These are phyloP conservation scores for Corylus heterophylla DNA, from an alignment of 306 rosid species.

Conservation along the genomic window DNA sequence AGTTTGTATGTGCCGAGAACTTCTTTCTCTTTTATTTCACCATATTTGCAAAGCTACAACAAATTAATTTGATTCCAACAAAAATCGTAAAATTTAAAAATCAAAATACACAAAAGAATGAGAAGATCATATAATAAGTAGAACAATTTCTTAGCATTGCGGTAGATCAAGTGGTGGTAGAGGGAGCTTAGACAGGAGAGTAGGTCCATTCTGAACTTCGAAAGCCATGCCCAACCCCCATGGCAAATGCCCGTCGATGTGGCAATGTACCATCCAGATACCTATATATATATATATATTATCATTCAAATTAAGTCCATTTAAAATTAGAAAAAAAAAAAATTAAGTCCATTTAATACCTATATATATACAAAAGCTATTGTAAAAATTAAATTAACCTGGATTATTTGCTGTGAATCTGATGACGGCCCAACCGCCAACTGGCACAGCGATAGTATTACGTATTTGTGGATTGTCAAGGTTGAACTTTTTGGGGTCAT, in stretches of 20 bases:
- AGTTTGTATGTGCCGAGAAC: too few species aligned
- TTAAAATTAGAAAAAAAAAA: too few species aligned
- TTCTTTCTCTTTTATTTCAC: too few species aligned
- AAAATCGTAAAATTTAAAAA: too few species aligned
- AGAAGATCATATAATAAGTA: too few species aligned
- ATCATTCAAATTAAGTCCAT: too few species aligned
- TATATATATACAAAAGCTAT: neutral
- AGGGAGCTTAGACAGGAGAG: slow-evolving; percentile 35
- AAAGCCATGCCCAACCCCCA: slow-evolving; percentile 66
- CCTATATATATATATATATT: slow-evolving; percentile 26
- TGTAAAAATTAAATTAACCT: slow-evolving; percentile 13
- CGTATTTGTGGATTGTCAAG: slow-evolving; percentile 52
- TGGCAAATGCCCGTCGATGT: slow-evolving; percentile 66
- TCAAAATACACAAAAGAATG: neutral
- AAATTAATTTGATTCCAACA: too few species aligned
- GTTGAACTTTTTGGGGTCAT: slow-evolving; percentile 42
- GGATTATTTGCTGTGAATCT: slow-evolving; percentile 52
- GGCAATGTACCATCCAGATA: slow-evolving; percentile 68
- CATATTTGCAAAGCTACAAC: too few species aligned
- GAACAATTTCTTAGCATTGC: slow-evolving; percentile 29
- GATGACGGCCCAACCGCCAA: slow-evolving; percentile 64
- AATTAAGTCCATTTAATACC: too few species aligned
- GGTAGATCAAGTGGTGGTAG: slow-evolving; percentile 70
- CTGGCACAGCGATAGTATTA: slow-evolving; percentile 65
- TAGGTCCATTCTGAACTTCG: slow-evolving; percentile 46